phyloP scores from a whole-genome alignment of 805 yeast species.

The Saccharomyces paradoxus region DNA sequence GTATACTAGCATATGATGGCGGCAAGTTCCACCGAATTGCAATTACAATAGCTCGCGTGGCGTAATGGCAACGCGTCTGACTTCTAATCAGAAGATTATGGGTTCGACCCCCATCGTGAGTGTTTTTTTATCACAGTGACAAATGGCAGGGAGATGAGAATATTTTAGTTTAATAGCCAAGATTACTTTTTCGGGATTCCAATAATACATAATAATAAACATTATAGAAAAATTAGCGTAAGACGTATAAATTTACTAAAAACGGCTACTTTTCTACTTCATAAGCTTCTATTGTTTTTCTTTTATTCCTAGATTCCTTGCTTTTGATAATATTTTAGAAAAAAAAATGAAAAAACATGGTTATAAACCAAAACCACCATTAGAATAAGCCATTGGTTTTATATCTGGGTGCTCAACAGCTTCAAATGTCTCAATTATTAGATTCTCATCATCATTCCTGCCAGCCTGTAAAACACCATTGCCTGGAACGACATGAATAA shows the following conservation, averaged over 20 bases:
- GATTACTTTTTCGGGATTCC: too few species aligned
- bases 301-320: neutral
- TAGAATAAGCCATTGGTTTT: slow-evolving; percentile 89
- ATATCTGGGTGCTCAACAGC: slow-evolving; percentile 88
- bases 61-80: slow-evolving; percentile 53
- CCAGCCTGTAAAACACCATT: slow-evolving; percentile 33
- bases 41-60: slow-evolving; percentile 38
- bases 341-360: neutral
- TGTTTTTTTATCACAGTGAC: slow-evolving; percentile 25
- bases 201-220: neutral
- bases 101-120: slow-evolving; percentile 52
- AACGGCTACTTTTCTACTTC: neutral
- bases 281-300: neutral
- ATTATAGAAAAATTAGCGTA: neutral
- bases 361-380: slow-evolving; percentile 36
- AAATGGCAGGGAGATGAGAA: neutral
- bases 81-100: slow-evolving; percentile 49
- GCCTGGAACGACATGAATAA: slow-evolving; percentile 53
- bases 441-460: slow-evolving; percentile 38
- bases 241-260: neutral
- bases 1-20: too few species aligned
- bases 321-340: neutral
- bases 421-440: slow-evolving; percentile 53
- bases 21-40: too few species aligned
- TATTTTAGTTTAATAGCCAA: too few species aligned